phyloP scores from a whole-genome alignment of 75 land plant species.

The Cunninghamia lanceolata region DNA sequence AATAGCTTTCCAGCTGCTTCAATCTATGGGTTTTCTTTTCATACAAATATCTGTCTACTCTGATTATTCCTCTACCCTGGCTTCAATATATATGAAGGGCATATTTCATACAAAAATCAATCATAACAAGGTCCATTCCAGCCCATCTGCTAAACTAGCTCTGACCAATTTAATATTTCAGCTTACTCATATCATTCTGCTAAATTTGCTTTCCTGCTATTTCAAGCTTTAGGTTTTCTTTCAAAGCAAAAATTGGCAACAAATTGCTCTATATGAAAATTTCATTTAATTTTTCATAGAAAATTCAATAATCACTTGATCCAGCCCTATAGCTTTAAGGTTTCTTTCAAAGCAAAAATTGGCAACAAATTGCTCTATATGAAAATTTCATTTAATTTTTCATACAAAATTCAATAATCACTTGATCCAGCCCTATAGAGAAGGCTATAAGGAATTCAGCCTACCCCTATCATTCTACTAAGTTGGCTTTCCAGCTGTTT shows the following conservation, averaged over 20 bases:
- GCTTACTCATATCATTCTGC: not conserved
- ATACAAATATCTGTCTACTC: no score
- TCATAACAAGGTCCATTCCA: no score
- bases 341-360: not conserved
- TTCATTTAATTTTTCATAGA: not conserved
- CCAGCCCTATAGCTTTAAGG: not conserved
- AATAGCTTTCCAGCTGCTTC: no score
- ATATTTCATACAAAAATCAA: no score
- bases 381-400: not conserved
- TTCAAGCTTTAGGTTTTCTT: not conserved
- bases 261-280: no score
- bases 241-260: not conserved
- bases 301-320: not conserved
- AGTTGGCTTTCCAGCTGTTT: conserved; percentile 38
- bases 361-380: not conserved
- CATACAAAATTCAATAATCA: not conserved
- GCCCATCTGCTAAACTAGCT: not conserved
- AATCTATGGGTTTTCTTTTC: no score
- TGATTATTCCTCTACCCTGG: no score
- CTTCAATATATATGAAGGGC: no score
- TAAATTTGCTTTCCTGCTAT: conserved; percentile 35
- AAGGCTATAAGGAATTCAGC: not conserved
- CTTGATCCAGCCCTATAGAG: not conserved
- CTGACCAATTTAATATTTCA: not conserved
- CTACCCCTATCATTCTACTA: not conserved